Conservation (phyloP, 805 yeast genomes). For the Wickerhamiella sorbophila region DNA sequence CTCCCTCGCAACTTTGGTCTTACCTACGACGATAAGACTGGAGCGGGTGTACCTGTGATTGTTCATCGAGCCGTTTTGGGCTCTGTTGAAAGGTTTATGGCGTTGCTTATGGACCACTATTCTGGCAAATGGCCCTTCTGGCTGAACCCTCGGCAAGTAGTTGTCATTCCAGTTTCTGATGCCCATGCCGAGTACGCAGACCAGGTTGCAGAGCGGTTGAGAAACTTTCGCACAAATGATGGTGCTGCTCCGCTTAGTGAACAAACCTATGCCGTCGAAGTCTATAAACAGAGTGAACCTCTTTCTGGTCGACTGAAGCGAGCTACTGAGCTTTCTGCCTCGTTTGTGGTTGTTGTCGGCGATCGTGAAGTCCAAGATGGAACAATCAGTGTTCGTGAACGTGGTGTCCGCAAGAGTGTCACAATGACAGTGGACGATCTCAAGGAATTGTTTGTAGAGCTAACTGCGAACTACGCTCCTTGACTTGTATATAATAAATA, state of each 20-base stretch:
- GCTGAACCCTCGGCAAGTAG: slow-evolving; percentile 85
- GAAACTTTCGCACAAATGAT: slow-evolving; percentile 13
- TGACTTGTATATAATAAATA: not conserved
- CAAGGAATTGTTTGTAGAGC: slow-evolving; percentile 34
- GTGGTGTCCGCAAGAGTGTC: slow-evolving; percentile 33
- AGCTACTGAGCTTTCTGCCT: slow-evolving; percentile 59
- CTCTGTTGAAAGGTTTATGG: slow-evolving; percentile 82
- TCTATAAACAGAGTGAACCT: slow-evolving; percentile 63
- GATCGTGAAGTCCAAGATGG: slow-evolving; percentile 58
- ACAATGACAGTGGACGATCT: slow-evolving; percentile 38
- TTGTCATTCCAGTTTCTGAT: slow-evolving; percentile 58
- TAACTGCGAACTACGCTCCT: not conserved
- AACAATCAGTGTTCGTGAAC: slow-evolving; percentile 48
- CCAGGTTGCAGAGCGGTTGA: slow-evolving; percentile 32
- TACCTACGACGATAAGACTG: slow-evolving; percentile 37
- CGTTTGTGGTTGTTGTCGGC: slow-evolving; percentile 73
- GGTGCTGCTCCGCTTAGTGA: slow-evolving; percentile 43
- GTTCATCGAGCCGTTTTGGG: slow-evolving; percentile 94
- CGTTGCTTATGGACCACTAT: slow-evolving; percentile 77
- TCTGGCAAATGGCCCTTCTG: slow-evolving; percentile 96
- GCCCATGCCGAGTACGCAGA: slow-evolving; percentile 43
- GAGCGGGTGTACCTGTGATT: slow-evolving; percentile 66
- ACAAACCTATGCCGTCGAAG: slow-evolving; percentile 54
- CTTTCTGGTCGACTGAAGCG: slow-evolving; percentile 71
- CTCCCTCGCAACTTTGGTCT: slow-evolving; percentile 74